Percentiles rank a stretch among this genome's conserved stretches.
phyloP scores from a whole-genome alignment of 345 rosid genomes.

The Salix viminalis region DNA sequence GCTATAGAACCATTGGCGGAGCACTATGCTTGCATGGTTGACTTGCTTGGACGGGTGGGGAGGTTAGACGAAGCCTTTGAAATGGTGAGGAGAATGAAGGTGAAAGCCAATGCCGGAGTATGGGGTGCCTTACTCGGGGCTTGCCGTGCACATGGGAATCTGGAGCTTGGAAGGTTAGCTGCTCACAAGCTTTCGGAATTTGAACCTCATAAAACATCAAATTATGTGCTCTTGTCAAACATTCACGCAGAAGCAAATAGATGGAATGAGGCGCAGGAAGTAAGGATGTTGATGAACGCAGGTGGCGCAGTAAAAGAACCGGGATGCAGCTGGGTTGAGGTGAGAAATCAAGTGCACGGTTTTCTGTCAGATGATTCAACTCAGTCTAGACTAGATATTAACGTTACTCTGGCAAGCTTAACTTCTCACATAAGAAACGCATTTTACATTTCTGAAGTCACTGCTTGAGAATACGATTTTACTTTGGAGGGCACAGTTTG shows the following conservation, averaged over 20 bases:
- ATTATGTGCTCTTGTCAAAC: slow-evolving; percentile 19
- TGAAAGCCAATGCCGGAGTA: slow-evolving; percentile 11
- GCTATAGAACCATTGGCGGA: slow-evolving; percentile 11
- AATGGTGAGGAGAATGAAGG: slow-evolving; percentile 9
- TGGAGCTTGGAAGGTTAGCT: slow-evolving; percentile 13
- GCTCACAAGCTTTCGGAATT: slow-evolving; percentile 9
- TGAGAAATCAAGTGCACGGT: slow-evolving; percentile 10
- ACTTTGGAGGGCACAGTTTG: background rate
- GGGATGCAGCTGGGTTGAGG: slow-evolving; percentile 26
- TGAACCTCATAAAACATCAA: slow-evolving; percentile 16
- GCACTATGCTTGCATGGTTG: slow-evolving; percentile 20
- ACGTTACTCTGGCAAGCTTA: slow-evolving; percentile 5
- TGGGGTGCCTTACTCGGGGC: slow-evolving; percentile 26
- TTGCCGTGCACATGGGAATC: slow-evolving; percentile 11
- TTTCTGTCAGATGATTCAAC: slow-evolving; percentile 10
- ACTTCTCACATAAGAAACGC: slow-evolving; percentile 10
- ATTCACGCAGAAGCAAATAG: slow-evolving; percentile 19
- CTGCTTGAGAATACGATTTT: background rate
- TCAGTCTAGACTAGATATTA: background rate
- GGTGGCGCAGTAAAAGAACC: slow-evolving; percentile 8
- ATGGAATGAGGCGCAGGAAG: slow-evolving; percentile 17
- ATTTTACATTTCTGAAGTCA: background rate
- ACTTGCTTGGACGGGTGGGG: slow-evolving; percentile 24
- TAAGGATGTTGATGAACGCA: slow-evolving; percentile 16
- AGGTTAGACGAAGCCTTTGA: slow-evolving; percentile 23